Conservation (phyloP, 139 green algal genomes). For the Dunaliella sp. region DNA sequence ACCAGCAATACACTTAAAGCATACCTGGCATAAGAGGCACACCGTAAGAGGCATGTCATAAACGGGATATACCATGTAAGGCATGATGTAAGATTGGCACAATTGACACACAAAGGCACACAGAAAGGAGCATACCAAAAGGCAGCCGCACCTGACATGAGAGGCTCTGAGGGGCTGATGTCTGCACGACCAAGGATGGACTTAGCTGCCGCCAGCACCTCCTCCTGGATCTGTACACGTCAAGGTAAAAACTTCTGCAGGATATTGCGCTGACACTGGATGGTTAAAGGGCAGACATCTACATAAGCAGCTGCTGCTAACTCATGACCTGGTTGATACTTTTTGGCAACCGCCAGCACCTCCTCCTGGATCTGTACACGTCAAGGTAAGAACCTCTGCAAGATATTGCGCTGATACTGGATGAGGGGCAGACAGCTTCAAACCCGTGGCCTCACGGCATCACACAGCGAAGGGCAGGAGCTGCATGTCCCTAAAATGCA, state of each 20-base stretch:
- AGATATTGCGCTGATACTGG: too few relatives aligned
- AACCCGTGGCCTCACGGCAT: too few relatives aligned
- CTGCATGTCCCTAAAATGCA: too few relatives aligned
- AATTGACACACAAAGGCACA: too few relatives aligned
- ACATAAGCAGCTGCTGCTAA: not conserved
- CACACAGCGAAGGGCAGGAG: too few relatives aligned
- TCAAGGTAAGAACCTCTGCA: too few relatives aligned
- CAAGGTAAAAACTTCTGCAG: too few relatives aligned
- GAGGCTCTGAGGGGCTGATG: constrained; percentile 18
- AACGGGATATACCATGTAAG: not conserved
- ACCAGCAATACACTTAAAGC: not conserved
- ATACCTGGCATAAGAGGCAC: not conserved
- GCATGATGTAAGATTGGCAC: too few relatives aligned
- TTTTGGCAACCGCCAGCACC: not conserved
- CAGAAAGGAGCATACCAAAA: not conserved
- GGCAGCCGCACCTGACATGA: constrained; percentile 52
- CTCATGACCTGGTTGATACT: not conserved
- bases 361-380: not conserved
- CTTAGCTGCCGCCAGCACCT: not conserved
- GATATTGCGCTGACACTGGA: not conserved
- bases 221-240: not conserved
- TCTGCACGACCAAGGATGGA: not conserved
- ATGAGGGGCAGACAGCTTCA: not conserved
- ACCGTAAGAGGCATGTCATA: not conserved
- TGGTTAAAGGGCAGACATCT: not conserved